These are phyloP conservation scores for Podila horticola DNA, from an alignment of 192 early-diverging fungal genomes.

Conservation along the genomic window DNA sequence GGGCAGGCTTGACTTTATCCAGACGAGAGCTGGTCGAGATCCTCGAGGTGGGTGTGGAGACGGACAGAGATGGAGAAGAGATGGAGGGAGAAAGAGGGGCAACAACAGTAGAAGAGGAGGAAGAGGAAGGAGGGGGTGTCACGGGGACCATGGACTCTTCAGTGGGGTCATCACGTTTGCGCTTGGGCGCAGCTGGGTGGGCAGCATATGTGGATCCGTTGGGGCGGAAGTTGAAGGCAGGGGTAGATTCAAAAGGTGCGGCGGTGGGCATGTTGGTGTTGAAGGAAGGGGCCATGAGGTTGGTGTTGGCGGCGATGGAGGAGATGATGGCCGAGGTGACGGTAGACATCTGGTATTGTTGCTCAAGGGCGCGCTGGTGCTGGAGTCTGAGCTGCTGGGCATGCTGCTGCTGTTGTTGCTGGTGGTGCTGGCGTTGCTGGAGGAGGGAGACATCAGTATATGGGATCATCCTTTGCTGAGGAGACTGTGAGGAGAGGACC, in stretches of 20 bases:
- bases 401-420: conserved; percentile 45
- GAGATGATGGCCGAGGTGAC: conserved; percentile 13
- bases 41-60: conserved; percentile 12
- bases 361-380: conserved; percentile 20
- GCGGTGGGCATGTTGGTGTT: conserved; percentile 10
- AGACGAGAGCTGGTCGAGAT: conserved; percentile 43
- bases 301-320: conserved; percentile 3
- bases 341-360: conserved; percentile 34
- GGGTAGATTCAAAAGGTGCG: conserved; percentile 24
- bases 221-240: not conserved
- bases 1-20: conserved; percentile 46
- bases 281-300: conserved; percentile 2
- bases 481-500: conserved; percentile 23
- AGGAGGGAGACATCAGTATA: conserved; percentile 23
- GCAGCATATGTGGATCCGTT: conserved; percentile 15
- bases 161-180: conserved; percentile 36
- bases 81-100: conserved; percentile 11
- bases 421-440: conserved; percentile 37
- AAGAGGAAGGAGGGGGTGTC: conserved; percentile 6
- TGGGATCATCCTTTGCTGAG: conserved; percentile 20
- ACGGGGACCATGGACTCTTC: conserved; percentile 8
- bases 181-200: conserved; percentile 49
- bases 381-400: conserved; percentile 35
- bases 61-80: conserved; percentile 5
- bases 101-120: not conserved